Conservation (phyloP, 2,329 filamentous ascomycete genomes). For the Sphaerulina vaccinii region DNA sequence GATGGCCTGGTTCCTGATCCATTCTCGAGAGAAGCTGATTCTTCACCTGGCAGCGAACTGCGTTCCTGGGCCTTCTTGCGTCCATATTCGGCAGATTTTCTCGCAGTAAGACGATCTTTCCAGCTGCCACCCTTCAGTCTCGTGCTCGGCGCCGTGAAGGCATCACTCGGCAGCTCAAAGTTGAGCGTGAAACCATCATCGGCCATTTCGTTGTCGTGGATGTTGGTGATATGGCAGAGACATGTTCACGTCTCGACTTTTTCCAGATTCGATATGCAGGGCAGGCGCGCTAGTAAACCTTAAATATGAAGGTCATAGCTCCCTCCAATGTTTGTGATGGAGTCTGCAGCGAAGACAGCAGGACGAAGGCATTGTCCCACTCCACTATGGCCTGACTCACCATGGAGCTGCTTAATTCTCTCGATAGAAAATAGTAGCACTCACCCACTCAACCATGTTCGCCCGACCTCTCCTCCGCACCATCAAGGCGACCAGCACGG, state of each 20-base stretch:
- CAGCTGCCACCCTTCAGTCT: slow-evolving; percentile 87
- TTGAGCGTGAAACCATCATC: slow-evolving; percentile 96
- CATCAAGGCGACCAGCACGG: not conserved
- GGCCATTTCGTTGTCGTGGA: slow-evolving; percentile 60
- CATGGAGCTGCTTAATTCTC: not conserved
- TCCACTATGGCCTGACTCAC: not conserved
- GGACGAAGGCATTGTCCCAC: slow-evolving; percentile 9
- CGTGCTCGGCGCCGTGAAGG: slow-evolving; percentile 59
- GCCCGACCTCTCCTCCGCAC: not conserved
- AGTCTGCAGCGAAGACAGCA: slow-evolving; percentile 15
- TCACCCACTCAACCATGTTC: not conserved
- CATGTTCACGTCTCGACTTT: slow-evolving; percentile 1
- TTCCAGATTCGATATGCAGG: slow-evolving; percentile 5
- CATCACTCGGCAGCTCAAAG: slow-evolving; percentile 70
- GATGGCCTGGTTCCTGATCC: not conserved
- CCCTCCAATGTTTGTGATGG: slow-evolving; percentile 3
- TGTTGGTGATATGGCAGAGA: not conserved
- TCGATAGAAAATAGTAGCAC: not conserved
- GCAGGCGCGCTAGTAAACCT: slow-evolving; percentile 4
- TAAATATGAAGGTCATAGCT: slow-evolving; percentile 2
- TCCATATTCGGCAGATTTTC: slow-evolving; percentile 62
- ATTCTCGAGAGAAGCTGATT: no score
- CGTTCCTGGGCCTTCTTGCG: slow-evolving; percentile 43
- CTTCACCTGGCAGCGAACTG: slow-evolving; percentile 5
- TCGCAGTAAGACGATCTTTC: slow-evolving; percentile 81